Evolutionary conservation across 148 eudicot species (phyloP), one percentile per base, ranked within the genome.

Genomic region (Tetragonia tetragonoides): DNA sequence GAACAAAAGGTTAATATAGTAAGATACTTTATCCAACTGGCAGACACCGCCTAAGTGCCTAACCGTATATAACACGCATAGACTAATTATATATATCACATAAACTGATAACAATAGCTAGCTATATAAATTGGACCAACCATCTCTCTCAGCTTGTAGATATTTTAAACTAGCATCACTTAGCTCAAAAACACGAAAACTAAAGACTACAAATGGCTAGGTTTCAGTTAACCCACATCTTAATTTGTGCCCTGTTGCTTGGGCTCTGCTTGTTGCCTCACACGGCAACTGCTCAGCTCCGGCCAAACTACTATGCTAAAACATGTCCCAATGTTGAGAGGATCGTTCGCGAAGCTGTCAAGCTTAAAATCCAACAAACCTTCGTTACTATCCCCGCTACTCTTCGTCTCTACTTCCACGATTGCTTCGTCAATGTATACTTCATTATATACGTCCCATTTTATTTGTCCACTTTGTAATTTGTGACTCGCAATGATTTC

Each of bases 401-500:
- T 51, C 87, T 95, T 41, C 98, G 97, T 38, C 93, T 92, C 69
- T 92, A 86, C 84, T 92, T 95, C 84, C 98, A 95, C 40, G 98
- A 94, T 70, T 92, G 97, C 82, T 73, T 89, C 16, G 90, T 88
- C 61, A 78, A 88, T 85, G 98, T 92, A 88, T 16, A 57, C 6
- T 57, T 57, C 15, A 57, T 42, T 68, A n/a, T n/a, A n/a, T n/a
- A n/a, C 46, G 7, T 47, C 2, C 21, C 7, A 16, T 20, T 7
- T 72, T 1, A 24, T 1, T 24, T 41, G 17, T 69, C 6, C 38
- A 1, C 7, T 18, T 47, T 47, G 12, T 60, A 2, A 4, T 63
- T 28, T 72, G 40, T 2, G 5, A 16, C 4, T 16, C 18, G 9
- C 12, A 10, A 21, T 40, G 40, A 18, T 9, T 64, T 20, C n/a